Conservation (phyloP, 345 rosid genomes). For the Rhizophora mangle region DNA sequence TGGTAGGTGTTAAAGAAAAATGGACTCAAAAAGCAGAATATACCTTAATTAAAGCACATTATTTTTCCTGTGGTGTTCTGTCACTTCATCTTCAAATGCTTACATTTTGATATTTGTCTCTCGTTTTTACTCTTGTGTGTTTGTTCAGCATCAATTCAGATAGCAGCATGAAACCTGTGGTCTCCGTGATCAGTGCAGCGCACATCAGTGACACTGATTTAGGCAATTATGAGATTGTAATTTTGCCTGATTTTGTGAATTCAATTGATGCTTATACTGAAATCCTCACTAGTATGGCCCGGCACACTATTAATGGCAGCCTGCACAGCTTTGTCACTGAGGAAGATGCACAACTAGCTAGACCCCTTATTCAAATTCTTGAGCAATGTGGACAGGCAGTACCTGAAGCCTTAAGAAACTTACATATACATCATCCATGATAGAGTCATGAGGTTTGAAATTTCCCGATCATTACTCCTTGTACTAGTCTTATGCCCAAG, state of each 20-base stretch:
- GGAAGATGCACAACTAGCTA: constrained; percentile 36
- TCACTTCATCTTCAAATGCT: too few relatives aligned
- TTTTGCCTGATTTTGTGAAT: constrained; percentile 42
- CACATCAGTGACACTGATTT: constrained; percentile 30
- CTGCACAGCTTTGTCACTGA: constrained; percentile 45
- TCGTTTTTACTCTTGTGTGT: neutral
- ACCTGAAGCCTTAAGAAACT: constrained; percentile 39
- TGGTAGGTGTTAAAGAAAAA: too few relatives aligned
- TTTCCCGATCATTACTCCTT: neutral
- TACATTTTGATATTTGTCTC: neutral
- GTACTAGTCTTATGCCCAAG: neutral
- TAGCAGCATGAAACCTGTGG: constrained; percentile 27
- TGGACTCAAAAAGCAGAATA: too few relatives aligned
- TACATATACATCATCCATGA: constrained; percentile 16
- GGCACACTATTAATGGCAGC: constrained; percentile 40
- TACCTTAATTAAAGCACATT: too few relatives aligned
- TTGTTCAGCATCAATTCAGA: constrained; percentile 25
- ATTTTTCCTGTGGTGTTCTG: too few relatives aligned
- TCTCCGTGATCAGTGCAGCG: constrained; percentile 34
- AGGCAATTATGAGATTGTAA: constrained; percentile 40
- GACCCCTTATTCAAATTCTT: constrained; percentile 42
- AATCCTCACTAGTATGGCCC: constrained; percentile 55
- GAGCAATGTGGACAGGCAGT: constrained; percentile 51
- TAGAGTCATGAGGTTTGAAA: constrained; percentile 1
- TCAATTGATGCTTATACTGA: constrained; percentile 32